Evolutionary conservation across 169 alveolate species (phyloP), one percentile per base, ranked within the genome.

Genomic region (Amoebophrya sp.): DNA sequence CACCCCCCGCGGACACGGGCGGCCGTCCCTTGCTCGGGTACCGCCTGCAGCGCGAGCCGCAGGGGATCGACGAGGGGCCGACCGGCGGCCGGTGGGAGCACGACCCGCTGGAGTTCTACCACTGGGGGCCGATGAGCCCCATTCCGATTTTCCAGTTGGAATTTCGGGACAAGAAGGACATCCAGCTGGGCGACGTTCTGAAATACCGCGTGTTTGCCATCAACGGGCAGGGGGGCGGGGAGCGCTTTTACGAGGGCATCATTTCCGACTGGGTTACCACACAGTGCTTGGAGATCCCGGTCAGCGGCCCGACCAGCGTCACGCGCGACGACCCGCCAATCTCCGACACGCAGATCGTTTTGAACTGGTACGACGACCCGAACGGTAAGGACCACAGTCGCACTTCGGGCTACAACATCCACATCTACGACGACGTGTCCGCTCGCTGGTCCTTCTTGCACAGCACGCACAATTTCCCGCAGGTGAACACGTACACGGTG

Each of bases 141-240:
- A 66, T 66, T 66, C 83, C 83, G 83, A 66, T 66, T 25, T 66
- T 25, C 32, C 0, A 0, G 83, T 25, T 66, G 83, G 29, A 18
- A 3, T 66, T 66, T 25, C 29, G 39, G 39, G 83, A 66, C 83
- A 66, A n/a, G 35, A 66, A 66, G 83, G 83, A 66, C 83, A 7
- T 66, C 10, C 83, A 66, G 35, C 83, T 66, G 83, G 83, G 83
- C 32, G 83, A 66, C 35, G 83, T 66, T 2, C 83, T 66, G 32
- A 66, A 66, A 25, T 66, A 66, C 83, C 29, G 83, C 29, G 83
- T 66, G 83, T 66, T 66, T 25, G 83, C 83, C 32, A 66, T 66
- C 83, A 66, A 66, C 35, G 83, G 83, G 39, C 83, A 66, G 35
- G 83, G 83, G 32, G 83, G 83, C 83, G 83, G 83, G 32, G 83